These are phyloP conservation scores for Sporobolomyces phaffii DNA, from an alignment of 768 basidiomycete genomes.

Conservation along the genomic window DNA sequence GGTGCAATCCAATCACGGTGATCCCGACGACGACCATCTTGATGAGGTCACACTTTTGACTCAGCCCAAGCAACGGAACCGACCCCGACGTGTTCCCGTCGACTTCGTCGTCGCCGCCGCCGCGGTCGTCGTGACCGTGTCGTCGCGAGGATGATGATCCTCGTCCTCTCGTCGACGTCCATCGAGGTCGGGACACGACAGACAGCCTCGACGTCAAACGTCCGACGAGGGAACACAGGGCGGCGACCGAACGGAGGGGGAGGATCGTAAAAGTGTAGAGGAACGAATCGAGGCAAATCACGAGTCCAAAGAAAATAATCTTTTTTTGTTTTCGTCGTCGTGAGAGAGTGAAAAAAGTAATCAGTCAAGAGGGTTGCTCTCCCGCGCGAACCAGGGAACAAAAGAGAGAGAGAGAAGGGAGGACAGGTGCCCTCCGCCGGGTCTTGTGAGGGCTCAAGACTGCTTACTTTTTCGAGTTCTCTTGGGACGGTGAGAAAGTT, in stretches of 20 bases:
- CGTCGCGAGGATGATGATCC: too few species aligned
- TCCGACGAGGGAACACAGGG: slow-evolving; percentile 52
- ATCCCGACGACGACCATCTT: slow-evolving; percentile 67
- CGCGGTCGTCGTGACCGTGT: too few species aligned
- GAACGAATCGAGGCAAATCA: slow-evolving; percentile 93
- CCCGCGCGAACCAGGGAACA: too few species aligned
- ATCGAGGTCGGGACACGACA: too few species aligned
- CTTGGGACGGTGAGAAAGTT: slow-evolving; percentile 90
- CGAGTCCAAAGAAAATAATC: slow-evolving; percentile 86
- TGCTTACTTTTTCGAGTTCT: slow-evolving; percentile 91
- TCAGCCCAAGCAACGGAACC: slow-evolving; percentile 58
- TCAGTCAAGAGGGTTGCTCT: too few species aligned
- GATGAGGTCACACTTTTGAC: slow-evolving; percentile 90
- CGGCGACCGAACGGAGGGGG: slow-evolving; percentile 75
- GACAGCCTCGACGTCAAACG: too few species aligned
- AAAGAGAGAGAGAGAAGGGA: background rate
- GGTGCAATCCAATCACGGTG: slow-evolving; percentile 67
- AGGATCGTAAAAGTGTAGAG: slow-evolving; percentile 96
- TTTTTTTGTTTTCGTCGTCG: too few species aligned
- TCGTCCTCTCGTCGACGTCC: too few species aligned
- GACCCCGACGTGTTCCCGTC: background rate
- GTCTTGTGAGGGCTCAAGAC: too few species aligned
- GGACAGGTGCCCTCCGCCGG: too few species aligned
- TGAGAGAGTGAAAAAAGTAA: too few species aligned
- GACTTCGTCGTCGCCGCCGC: slow-evolving; percentile 43